phyloP scores from a whole-genome alignment of 768 basidiomycete species.

The Boletus vinaceobasis region DNA sequence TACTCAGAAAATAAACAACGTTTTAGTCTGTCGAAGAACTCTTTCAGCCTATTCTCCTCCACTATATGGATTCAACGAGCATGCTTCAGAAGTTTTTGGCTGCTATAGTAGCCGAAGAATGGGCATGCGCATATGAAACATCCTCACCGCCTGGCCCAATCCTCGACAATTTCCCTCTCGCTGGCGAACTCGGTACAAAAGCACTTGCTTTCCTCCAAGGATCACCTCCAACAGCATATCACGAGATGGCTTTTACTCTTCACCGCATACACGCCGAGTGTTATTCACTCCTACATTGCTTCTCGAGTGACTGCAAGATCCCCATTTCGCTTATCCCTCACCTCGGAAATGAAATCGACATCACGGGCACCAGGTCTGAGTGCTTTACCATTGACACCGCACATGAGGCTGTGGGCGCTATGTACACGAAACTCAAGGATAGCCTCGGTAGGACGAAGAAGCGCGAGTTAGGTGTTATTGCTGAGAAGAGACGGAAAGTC shows the following conservation, averaged over 20 bases:
- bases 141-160: constrained; percentile 38
- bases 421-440: constrained; percentile 73
- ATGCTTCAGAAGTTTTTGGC: constrained; percentile 88
- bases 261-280: constrained; percentile 80
- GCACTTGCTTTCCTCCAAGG: constrained; percentile 73
- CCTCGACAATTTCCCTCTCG: constrained; percentile 55
- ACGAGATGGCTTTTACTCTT: constrained; percentile 85
- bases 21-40: constrained; percentile 51
- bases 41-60: constrained; percentile 70
- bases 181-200: constrained; percentile 63
- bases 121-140: constrained; percentile 63
- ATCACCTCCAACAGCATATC: constrained; percentile 73
- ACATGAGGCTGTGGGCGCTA: constrained; percentile 60
- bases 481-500: constrained; percentile 71
- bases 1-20: background rate
- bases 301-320: constrained; percentile 84
- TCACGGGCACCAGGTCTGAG: constrained; percentile 57
- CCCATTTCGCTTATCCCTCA: constrained; percentile 74
- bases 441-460: constrained; percentile 77
- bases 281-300: constrained; percentile 73
- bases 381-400: constrained; percentile 82
- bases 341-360: constrained; percentile 75
- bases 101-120: constrained; percentile 88
- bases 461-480: constrained; percentile 65
- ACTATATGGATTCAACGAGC: constrained; percentile 83